Percentiles rank a stretch among this genome's conserved stretches.
These are phyloP conservation scores for Rhododendron williamsianum DNA, from an alignment of 148 eudicot genomes.

Conservation along the genomic window DNA sequence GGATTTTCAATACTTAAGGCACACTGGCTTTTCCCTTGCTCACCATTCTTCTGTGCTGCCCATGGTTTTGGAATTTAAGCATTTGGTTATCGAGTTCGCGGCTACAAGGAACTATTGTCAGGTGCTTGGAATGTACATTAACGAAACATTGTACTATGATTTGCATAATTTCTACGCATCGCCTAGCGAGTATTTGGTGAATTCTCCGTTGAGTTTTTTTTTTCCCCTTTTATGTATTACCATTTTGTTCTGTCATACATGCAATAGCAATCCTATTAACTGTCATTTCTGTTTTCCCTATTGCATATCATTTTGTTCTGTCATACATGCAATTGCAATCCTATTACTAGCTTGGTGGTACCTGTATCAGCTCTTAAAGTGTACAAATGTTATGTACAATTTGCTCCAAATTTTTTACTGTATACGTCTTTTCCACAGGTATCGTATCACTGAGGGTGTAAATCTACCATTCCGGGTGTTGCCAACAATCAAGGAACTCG, in stretches of 20 bases:
- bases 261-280: background rate
- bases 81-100: background rate
- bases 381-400: background rate
- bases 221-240: background rate
- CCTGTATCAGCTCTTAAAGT: background rate
- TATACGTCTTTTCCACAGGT: conserved; percentile 34
- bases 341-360: background rate
- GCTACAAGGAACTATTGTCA: background rate
- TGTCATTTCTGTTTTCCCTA: background rate
- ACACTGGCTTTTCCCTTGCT: background rate
- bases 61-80: background rate
- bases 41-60: background rate
- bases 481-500: conserved; percentile 96
- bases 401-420: background rate
- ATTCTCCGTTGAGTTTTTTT: background rate
- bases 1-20: background rate
- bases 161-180: background rate
- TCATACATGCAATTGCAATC: too few species aligned
- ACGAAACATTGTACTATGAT: background rate
- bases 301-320: background rate
- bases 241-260: background rate
- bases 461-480: conserved; percentile 97
- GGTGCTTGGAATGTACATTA: background rate
- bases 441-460: conserved; percentile 98
- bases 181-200: background rate